Conservation (phyloP, 2,329 filamentous ascomycete species). For the Fusarium metavorans region DNA sequence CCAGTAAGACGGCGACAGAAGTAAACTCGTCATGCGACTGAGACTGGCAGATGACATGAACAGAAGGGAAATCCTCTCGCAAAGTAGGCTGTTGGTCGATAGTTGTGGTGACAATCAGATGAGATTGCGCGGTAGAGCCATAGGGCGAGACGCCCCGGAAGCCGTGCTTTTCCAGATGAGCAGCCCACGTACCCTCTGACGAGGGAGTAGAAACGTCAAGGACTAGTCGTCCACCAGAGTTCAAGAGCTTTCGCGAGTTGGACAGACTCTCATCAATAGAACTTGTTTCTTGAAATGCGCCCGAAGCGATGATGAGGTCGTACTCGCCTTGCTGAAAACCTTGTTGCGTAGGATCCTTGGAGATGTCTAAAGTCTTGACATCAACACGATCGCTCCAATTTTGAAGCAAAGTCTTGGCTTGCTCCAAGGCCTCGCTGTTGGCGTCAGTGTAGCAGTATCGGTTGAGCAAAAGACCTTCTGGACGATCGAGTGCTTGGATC, state of each 20-base stretch:
- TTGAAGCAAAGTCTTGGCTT: neutral
- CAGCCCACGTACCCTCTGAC: neutral
- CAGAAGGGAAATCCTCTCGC: neutral
- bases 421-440: neutral
- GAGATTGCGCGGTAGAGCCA: neutral
- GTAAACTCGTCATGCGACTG: slow-evolving; percentile 6
- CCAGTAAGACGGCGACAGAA: slow-evolving; percentile 6
- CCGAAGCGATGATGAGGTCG: slow-evolving; percentile 14
- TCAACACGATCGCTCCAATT: slow-evolving; percentile 13
- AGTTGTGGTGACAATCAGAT: neutral
- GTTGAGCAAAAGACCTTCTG: slow-evolving; percentile 3
- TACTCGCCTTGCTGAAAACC: slow-evolving; percentile 8
- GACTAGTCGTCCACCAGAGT: slow-evolving; percentile 8
- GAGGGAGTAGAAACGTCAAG: neutral
- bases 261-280: neutral
- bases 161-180: slow-evolving; percentile 3
- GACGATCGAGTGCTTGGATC: slow-evolving; percentile 17
- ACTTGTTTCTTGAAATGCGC: neutral
- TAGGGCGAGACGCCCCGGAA: neutral
- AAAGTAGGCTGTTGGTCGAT: neutral
- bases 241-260: slow-evolving; percentile 19
- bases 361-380: slow-evolving; percentile 4
- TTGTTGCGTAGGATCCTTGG: slow-evolving; percentile 6
- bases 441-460: slow-evolving; percentile 13
- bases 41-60: slow-evolving; percentile 18